phyloP scores from a whole-genome alignment of 768 basidiomycete species.

The Trichaptum fuscoviolaceum region DNA sequence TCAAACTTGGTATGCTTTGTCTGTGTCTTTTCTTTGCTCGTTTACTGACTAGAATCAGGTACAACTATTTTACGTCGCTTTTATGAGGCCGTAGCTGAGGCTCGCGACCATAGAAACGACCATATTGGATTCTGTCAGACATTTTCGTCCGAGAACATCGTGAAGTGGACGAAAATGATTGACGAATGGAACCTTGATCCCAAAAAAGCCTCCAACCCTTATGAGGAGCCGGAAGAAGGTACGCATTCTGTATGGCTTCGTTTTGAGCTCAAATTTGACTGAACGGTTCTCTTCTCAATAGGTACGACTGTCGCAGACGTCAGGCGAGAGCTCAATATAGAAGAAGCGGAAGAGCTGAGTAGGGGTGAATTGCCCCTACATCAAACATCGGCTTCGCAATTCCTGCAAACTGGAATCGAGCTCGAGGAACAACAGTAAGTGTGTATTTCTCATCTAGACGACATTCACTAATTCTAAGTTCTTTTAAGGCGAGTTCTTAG shows the following conservation, averaged over 20 bases:
- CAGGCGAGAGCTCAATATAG: not conserved
- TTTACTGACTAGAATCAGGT: not conserved
- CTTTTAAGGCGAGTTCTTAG: not conserved
- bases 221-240: not conserved
- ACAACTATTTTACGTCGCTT: not conserved
- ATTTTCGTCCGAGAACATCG: not conserved
- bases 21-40: not conserved
- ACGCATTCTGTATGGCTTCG: not conserved
- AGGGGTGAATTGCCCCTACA: not conserved
- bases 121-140: not conserved
- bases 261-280: not conserved
- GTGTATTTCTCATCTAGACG: not conserved
- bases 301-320: not conserved
- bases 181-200: not conserved
- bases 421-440: not conserved
- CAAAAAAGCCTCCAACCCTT: not conserved
- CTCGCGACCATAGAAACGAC: not conserved
- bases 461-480: not conserved
- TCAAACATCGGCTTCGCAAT: not conserved
- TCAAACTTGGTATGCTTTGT: constrained; percentile 1
- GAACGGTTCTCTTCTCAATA: not conserved
- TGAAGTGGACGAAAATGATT: not conserved
- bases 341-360: not conserved
- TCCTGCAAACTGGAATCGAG: not conserved
- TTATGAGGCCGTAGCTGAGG: not conserved